Evolutionary conservation across 129 eudicot species (phyloP).

Genomic region (Tanacetum coccineum): DNA sequence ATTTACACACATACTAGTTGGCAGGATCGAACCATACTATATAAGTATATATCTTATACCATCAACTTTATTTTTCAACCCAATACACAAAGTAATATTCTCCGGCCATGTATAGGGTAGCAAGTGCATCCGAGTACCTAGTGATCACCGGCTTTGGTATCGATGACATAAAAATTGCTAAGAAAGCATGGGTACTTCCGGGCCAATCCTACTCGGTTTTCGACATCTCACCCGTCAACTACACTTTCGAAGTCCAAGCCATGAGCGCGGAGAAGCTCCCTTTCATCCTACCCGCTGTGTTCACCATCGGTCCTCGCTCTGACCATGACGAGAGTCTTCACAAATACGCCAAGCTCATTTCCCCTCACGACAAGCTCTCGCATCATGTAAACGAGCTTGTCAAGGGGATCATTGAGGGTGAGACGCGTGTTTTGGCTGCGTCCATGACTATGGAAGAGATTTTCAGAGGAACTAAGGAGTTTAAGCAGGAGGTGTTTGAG

Average conservation of each 20-base stretch:
- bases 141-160: constrained; percentile 58
- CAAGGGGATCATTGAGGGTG: constrained; percentile 65
- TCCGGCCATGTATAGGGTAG: constrained; percentile 47
- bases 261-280: constrained; percentile 78
- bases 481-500: constrained; percentile 55
- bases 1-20: no score
- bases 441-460: constrained; percentile 78
- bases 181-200: constrained; percentile 61
- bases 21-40: no score
- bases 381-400: constrained; percentile 58
- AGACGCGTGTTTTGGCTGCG: constrained; percentile 65
- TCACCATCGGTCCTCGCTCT: constrained; percentile 53
- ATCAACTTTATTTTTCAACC: no score
- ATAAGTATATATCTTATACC: no score
- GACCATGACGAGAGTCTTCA: constrained; percentile 40
- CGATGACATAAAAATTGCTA: constrained; percentile 43
- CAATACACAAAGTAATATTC: no score
- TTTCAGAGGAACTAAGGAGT: constrained; percentile 53
- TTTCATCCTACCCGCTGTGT: constrained; percentile 59
- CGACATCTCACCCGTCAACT: constrained; percentile 64
- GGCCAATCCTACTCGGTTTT: constrained; percentile 49
- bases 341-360: constrained; percentile 60
- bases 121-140: constrained; percentile 58
- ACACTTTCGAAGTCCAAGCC: constrained; percentile 66
- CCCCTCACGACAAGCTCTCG: constrained; percentile 52